These are phyloP conservation scores for Kwoniella bestiolae DNA, from an alignment of 768 basidiomycete genomes.

Conservation along the genomic window DNA sequence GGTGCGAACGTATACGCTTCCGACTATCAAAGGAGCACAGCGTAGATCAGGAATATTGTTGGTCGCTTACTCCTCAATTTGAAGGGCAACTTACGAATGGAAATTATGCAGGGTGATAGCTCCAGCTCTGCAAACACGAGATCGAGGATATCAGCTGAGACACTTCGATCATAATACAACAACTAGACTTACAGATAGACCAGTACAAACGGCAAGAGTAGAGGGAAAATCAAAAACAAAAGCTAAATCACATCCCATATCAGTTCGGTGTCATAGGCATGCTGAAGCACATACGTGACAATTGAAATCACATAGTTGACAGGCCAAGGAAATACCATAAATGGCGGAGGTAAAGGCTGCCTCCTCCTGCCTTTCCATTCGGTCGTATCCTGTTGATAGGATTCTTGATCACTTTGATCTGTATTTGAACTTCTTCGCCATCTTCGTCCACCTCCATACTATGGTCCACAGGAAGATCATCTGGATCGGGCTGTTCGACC, in stretches of 20 bases:
- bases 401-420: conserved; percentile 18
- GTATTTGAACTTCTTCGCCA: conserved; percentile 18
- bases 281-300: neutral
- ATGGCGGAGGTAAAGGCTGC: conserved; percentile 38
- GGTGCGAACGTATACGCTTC: conserved; percentile 2
- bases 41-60: too few species aligned
- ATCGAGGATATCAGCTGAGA: neutral
- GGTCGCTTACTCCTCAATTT: too few species aligned
- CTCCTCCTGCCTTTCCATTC: conserved; percentile 16
- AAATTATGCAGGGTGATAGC: conserved; percentile 25
- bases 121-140: conserved; percentile 6
- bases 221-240: conserved; percentile 21
- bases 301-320: conserved; percentile 41
- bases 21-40: too few species aligned
- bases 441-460: conserved; percentile 13
- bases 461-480: conserved; percentile 14
- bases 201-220: conserved; percentile 27
- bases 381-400: neutral
- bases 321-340: conserved; percentile 37
- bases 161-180: neutral
- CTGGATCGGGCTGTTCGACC: conserved; percentile 13
- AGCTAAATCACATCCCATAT: neutral
- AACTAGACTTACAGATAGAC: conserved; percentile 20
- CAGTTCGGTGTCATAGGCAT: neutral
- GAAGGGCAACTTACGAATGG: conserved; percentile 21